These are phyloP conservation scores for Skeletonema tropicum DNA, from an alignment of 108 stramenopile genomes.

Conservation along the genomic window DNA sequence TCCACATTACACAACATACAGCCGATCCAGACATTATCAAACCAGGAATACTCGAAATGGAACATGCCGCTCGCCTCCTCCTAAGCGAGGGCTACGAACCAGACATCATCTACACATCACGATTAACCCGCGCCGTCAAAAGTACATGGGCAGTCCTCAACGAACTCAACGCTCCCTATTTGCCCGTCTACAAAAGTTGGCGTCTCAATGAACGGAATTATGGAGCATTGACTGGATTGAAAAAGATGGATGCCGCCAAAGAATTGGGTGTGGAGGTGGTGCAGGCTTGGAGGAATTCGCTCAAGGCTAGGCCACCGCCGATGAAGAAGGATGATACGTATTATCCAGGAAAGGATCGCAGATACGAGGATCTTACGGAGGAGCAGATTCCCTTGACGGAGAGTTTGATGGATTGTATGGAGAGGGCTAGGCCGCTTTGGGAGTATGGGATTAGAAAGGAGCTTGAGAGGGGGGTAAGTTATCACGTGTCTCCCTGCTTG, in stretches of 20 bases:
- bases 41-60: slow-evolving; percentile 49
- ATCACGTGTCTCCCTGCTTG: too few species aligned
- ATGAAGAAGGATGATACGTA: slow-evolving; percentile 49
- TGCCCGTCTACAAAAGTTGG: slow-evolving; percentile 72
- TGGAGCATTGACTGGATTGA: slow-evolving; percentile 74
- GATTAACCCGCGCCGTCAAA: slow-evolving; percentile 77
- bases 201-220: slow-evolving; percentile 85
- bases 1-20: too few species aligned
- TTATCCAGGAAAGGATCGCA: slow-evolving; percentile 56
- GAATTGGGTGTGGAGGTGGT: slow-evolving; percentile 67
- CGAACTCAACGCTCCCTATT: slow-evolving; percentile 57
- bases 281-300: slow-evolving; percentile 64
- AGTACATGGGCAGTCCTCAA: slow-evolving; percentile 65
- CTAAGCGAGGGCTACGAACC: slow-evolving; percentile 64
- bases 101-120: slow-evolving; percentile 78
- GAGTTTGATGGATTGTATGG: slow-evolving; percentile 64
- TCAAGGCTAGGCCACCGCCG: slow-evolving; percentile 62
- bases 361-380: slow-evolving; percentile 55
- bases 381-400: slow-evolving; percentile 62
- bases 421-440: slow-evolving; percentile 56
- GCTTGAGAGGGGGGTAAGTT: slow-evolving; percentile 62
- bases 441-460: slow-evolving; percentile 65
- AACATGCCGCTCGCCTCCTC: slow-evolving; percentile 58
- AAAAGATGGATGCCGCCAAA: slow-evolving; percentile 71
- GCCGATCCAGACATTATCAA: slow-evolving; percentile 57